Conservation (phyloP, 805 yeast genomes). For the Candida sonorensis region DNA sequence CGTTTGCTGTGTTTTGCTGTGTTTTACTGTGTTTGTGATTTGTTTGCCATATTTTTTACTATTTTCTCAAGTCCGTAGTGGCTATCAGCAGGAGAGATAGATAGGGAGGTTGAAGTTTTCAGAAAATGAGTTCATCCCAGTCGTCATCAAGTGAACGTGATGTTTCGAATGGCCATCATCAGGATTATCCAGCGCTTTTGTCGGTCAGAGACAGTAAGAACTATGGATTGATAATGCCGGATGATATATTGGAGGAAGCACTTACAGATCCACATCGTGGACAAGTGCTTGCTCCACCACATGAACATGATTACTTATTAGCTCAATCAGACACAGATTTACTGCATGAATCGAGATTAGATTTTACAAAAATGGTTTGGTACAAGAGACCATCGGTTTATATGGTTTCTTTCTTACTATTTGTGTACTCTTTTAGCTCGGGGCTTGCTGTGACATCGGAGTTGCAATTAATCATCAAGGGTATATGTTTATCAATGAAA, state of each 20-base stretch:
- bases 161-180: no score
- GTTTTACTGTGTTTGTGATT: no score
- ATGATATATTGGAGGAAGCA: slow-evolving; percentile 35
- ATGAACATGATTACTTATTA: slow-evolving; percentile 18
- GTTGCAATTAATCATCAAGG: slow-evolving; percentile 30
- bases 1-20: no score
- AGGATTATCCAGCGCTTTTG: no score
- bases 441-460: slow-evolving; percentile 35
- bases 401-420: slow-evolving; percentile 38
- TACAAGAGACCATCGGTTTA: slow-evolving; percentile 48
- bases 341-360: slow-evolving; percentile 41
- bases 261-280: slow-evolving; percentile 20
- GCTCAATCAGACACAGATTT: slow-evolving; percentile 37
- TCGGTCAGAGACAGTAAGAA: no score
- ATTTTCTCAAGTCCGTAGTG: no score
- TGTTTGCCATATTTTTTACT: no score
- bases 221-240: slow-evolving; percentile 10
- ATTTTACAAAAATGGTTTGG: slow-evolving; percentile 39
- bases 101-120: no score
- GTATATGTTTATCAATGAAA: slow-evolving; percentile 29
- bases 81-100: no score
- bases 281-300: no score
- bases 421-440: slow-evolving; percentile 36
- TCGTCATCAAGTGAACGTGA: no score
- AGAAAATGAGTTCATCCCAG: no score